A percentile compares a stretch with the other conserved stretches of the same genome.
These are phyloP conservation scores for Physcomitrium patens DNA, from an alignment of 225 moss, liverwort and hornwort genomes.

Conservation along the genomic window DNA sequence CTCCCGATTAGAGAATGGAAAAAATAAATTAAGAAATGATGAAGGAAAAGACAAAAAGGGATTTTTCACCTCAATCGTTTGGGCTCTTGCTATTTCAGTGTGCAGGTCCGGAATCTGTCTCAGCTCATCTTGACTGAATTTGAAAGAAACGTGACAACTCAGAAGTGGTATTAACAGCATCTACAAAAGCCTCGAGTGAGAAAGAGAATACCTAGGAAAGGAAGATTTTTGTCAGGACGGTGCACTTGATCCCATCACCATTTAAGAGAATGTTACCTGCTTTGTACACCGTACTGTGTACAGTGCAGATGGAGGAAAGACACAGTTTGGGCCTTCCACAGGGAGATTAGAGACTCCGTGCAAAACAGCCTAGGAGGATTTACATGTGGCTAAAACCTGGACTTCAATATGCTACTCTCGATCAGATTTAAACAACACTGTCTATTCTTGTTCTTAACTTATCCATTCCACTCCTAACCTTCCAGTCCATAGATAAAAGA, in stretches of 20 bases:
- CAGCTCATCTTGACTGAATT: too few relatives aligned
- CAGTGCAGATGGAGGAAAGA: slow-evolving; percentile 1
- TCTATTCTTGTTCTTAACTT: slow-evolving; percentile 19
- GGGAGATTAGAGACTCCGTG: slow-evolving; percentile 4
- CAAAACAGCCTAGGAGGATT: neutral
- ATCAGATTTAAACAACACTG: slow-evolving; percentile 13
- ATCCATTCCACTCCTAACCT: neutral
- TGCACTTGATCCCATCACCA: neutral
- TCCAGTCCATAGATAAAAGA: slow-evolving; percentile 21
- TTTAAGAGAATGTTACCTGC: neutral
- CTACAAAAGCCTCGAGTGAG: too few relatives aligned
- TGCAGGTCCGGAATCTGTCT: too few relatives aligned
- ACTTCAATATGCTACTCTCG: slow-evolving; percentile 4
- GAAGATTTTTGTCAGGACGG: neutral
- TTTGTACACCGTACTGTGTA: slow-evolving; percentile 22
- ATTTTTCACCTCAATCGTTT: too few relatives aligned
- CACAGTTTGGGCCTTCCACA: neutral
- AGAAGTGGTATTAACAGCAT: too few relatives aligned
- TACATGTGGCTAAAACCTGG: slow-evolving; percentile 21
- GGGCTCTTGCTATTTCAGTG: too few relatives aligned
- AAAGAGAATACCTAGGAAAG: neutral
- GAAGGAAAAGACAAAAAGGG: too few relatives aligned
- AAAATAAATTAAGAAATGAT: too few relatives aligned
- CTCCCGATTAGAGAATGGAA: too few relatives aligned
- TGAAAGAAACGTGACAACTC: too few relatives aligned